phyloP scores from a whole-genome alignment of 768 basidiomycete genomes.

The Pleurotus platypus region DNA sequence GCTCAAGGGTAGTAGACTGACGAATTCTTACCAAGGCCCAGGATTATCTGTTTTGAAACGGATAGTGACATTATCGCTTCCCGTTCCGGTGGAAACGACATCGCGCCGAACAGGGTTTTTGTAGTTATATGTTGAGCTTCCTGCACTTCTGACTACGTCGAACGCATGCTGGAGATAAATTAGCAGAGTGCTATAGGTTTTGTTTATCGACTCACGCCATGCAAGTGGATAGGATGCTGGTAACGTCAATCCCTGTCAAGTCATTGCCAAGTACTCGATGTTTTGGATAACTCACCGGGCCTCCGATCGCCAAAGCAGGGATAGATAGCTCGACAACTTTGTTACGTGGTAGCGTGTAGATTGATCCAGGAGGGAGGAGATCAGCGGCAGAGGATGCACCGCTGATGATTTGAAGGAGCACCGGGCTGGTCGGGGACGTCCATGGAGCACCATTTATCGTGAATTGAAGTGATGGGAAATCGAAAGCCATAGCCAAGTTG shows the following conservation, averaged over 20 bases:
- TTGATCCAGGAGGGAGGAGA: constrained; percentile 44
- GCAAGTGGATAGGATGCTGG: constrained; percentile 37
- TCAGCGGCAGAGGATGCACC: constrained; percentile 43
- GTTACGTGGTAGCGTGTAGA: constrained; percentile 44
- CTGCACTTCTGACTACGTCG: constrained; percentile 40
- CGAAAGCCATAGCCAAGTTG: constrained; percentile 18
- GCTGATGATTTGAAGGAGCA: constrained; percentile 57
- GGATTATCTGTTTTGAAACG: constrained; percentile 50
- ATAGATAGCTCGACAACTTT: constrained; percentile 31
- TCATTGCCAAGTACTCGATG: background rate
- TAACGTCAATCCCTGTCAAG: background rate
- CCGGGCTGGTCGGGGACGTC: constrained; percentile 39
- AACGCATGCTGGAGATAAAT: constrained; percentile 34
- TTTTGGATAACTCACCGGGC: constrained; percentile 22
- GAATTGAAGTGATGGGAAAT: constrained; percentile 14
- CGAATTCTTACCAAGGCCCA: constrained; percentile 35
- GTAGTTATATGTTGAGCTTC: constrained; percentile 34
- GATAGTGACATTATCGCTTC: constrained; percentile 35
- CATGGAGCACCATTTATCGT: constrained; percentile 28
- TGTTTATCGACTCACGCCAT: constrained; percentile 23
- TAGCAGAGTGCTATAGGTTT: background rate
- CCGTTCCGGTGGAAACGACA: constrained; percentile 30
- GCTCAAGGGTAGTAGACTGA: background rate
- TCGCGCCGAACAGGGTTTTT: constrained; percentile 54
- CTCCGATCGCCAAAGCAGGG: constrained; percentile 30